Evolutionary conservation across 192 early-diverging fungal genomes (phyloP), one percentile per base, ranked within the genome.

Genomic region (Coemansia sp.): DNA sequence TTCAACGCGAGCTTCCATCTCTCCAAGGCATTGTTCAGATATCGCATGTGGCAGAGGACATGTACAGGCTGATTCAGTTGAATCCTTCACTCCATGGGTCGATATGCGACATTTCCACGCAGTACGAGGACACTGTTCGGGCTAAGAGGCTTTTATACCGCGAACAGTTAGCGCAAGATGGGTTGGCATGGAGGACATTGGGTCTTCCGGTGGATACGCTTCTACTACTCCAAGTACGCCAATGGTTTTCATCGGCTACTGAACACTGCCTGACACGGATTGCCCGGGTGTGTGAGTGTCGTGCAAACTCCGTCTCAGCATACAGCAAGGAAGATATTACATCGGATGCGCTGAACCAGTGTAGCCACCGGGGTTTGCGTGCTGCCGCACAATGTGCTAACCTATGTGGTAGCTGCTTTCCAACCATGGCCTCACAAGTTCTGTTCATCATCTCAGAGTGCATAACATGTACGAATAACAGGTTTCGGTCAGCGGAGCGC

Each of bases 361-460:
- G 50, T 23, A 77, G 75, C 50, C 69, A 63, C 53, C 80, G 76
- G 72, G 64, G 71, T 4, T 52, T 83, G 16, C 72, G 69, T 38
- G 65, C 75, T 37, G 56, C 72, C 15, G 69, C 72, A 0, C 61
- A 62, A 23, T 74, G 80, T 15, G 71, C 64, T 7, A 41, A 62
- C 2, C 57, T 77, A 38, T 83, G 80, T 42, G 80, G 80, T 0
- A 47, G 47, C 60, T 49, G 69, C 45, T 70, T 74, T 50, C 32
- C 71, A 32, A 56, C 56, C 1, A 49, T 77, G 18, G 67, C 71
- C 6, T 63, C 80, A 1, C 69, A 68, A 9, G 66, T 73, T 18
- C 48, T 83, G 65, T 83, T 68, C 62, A 71, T 83, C 18, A 69
- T 66, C 18, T 64, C 75, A 2, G 80, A 83, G 32, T 74, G 72